phyloP scores from a whole-genome alignment of 345 rosid species.

The Hypericum androsaemum region DNA sequence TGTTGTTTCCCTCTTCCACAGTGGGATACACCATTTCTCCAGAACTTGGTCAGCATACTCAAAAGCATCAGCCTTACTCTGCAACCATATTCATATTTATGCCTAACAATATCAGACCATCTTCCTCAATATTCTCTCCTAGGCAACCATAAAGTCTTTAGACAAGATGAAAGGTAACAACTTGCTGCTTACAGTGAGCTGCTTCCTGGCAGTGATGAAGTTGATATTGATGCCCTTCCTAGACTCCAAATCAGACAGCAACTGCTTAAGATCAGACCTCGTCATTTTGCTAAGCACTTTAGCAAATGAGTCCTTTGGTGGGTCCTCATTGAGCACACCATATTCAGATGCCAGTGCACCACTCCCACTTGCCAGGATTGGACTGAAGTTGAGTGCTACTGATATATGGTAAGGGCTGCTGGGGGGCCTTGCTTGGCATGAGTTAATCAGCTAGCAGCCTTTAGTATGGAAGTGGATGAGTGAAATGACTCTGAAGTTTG shows the following conservation, averaged over 20 bases:
- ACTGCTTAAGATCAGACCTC: slow-evolving; percentile 62
- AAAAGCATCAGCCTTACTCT: slow-evolving; percentile 99
- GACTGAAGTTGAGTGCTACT: slow-evolving; percentile 69
- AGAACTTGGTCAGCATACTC: slow-evolving; percentile 96
- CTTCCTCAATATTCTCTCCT: too few species aligned
- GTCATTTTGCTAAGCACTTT: slow-evolving; percentile 91
- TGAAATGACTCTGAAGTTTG: slow-evolving; percentile 23
- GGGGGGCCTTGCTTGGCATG: slow-evolving; percentile 73
- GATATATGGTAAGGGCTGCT: slow-evolving; percentile 70
- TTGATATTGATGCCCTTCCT: slow-evolving; percentile 67
- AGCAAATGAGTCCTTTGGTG: slow-evolving; percentile 78
- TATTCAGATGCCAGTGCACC: slow-evolving; percentile 73
- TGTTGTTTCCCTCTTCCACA: slow-evolving; percentile 76
- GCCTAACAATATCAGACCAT: too few species aligned
- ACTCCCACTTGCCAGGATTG: slow-evolving; percentile 36
- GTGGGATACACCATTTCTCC: slow-evolving; percentile 91
- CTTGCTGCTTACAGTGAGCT: slow-evolving; percentile 93
- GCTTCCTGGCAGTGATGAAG: slow-evolving; percentile 79
- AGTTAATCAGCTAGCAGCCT: slow-evolving; percentile 35
- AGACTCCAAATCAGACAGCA: slow-evolving; percentile 86
- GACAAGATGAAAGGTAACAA: too few species aligned
- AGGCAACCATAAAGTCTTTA: too few species aligned
- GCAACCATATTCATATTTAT: slow-evolving; percentile 14
- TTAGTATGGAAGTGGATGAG: too few species aligned
- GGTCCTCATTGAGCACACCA: slow-evolving; percentile 73